Conservation (phyloP, 352 stramenopile species). For the Globisporangium abappressorium region DNA sequence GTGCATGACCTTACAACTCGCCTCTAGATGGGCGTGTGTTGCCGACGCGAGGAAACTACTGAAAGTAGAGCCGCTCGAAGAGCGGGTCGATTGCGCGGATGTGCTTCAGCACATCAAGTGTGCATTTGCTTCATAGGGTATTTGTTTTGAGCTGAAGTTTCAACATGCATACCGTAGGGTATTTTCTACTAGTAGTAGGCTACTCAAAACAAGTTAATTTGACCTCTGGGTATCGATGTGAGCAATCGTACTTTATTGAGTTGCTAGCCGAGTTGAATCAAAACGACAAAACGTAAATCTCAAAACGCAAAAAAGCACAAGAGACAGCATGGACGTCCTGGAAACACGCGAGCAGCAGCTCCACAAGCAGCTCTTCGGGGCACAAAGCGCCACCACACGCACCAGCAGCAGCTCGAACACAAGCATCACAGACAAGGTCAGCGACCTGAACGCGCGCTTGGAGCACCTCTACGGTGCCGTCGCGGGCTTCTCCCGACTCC, state of each 20-base stretch:
- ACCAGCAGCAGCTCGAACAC: neutral
- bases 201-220: too few species aligned
- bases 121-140: too few species aligned
- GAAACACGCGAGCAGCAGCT: slow-evolving; percentile 47
- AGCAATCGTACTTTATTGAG: neutral
- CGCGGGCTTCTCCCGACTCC: slow-evolving; percentile 38
- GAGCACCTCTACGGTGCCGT: slow-evolving; percentile 31
- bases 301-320: slow-evolving; percentile 3
- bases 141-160: too few species aligned
- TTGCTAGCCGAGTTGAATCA: neutral
- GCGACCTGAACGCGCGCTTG: slow-evolving; percentile 25
- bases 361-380: slow-evolving; percentile 30
- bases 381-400: slow-evolving; percentile 1
- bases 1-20: too few species aligned
- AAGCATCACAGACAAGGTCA: slow-evolving; percentile 23
- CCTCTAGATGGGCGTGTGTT: too few species aligned
- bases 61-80: too few species aligned
- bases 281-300: neutral
- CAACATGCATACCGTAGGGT: too few species aligned
- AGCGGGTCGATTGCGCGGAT: too few species aligned
- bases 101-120: too few species aligned
- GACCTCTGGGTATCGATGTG: neutral
- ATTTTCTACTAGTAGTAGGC: too few species aligned
- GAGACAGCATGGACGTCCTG: slow-evolving; percentile 48
- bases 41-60: too few species aligned